Evolutionary conservation across 1,284 basidiomycete genomes (phyloP), one percentile per base, ranked within the genome.

Genomic region (Leucocoprinus gongylophorus): DNA sequence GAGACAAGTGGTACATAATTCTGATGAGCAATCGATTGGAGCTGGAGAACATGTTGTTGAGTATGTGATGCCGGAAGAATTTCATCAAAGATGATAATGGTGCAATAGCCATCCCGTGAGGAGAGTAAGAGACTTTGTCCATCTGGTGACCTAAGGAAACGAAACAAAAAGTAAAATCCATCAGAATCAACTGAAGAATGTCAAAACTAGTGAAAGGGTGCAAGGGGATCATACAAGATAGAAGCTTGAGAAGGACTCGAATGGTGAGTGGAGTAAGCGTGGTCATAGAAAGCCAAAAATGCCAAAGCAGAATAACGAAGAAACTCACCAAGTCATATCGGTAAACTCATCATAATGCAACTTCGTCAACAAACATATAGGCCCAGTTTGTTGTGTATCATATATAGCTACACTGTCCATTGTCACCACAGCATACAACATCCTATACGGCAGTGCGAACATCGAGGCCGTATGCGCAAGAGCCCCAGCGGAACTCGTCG

Each of bases 301-400:
- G 8, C 21, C 39, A 15, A 23, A 40, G 3, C 39, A 40, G 21
- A 5, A 3, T 9, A 40, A 21, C 20, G 10, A n/a, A 20, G 29
- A 33, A n/a, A 78, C 88, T 56, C 62, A 95, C 95, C 95, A 99
- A 41, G 88, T 82, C 70, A 97, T 78, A 71, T 99, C 95, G 1
- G 97, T 99, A 64, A 98, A 98, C 61, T 95, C 91, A 55, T 97
- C 92, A 65, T 97, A 99, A 70, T 99, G 95, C 59, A 99, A 71
- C 64, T 97, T 97, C 49, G 88, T 91, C 62, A 99, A 81, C 62
- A 98, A 76, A 65, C 92, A 95, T 40, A 98, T 80, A 0, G 95
- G 97, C 0, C 88, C 83, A 1, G 91, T 80, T 71, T 99, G 95
- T 68, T 99, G 95, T 3, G 95, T 98, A 67, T 99, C 95, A 67